phyloP scores from a whole-genome alignment of 164 flowering plant species.

The Hamamelis virginiana region DNA sequence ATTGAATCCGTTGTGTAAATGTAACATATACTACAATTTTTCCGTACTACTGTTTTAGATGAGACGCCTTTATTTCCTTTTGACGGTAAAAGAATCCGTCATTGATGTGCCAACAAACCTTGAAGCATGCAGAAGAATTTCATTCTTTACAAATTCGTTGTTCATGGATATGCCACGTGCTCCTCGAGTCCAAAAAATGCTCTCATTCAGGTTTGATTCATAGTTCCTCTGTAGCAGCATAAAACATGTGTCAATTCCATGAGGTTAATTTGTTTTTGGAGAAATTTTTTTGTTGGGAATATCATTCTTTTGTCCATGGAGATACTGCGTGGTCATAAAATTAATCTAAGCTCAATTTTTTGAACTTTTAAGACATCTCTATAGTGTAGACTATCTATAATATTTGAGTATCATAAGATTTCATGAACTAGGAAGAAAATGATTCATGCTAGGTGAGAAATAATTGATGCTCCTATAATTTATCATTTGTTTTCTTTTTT shows the following conservation, averaged over 20 bases:
- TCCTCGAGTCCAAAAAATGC: conserved; percentile 90
- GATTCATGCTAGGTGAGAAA: not conserved
- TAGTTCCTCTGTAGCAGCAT: not conserved
- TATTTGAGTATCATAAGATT: not conserved
- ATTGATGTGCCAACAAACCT: conserved; percentile 81
- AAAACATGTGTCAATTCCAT: not conserved
- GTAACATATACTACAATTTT: not conserved
- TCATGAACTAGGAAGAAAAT: not conserved
- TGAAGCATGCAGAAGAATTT: conserved; percentile 90
- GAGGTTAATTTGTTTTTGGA: not conserved
- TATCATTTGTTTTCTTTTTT: not conserved
- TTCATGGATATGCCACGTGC: conserved; percentile 98
- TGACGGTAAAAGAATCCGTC: conserved; percentile 90
- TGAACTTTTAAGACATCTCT: not conserved
- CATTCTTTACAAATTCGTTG: conserved; percentile 86
- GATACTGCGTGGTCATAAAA: not conserved
- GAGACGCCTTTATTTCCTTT: conserved; percentile 62
- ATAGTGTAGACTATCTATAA: not conserved
- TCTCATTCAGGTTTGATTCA: conserved; percentile 77
- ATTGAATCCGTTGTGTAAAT: not conserved
- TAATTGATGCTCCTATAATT: not conserved
- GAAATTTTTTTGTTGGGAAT: not conserved
- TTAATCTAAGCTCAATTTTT: not conserved
- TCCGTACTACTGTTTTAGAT: conserved; percentile 26
- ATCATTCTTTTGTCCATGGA: not conserved